A percentile compares a stretch with the other conserved stretches of the same genome.
Evolutionary conservation across 352 stramenopile species (phyloP).

Genomic region (Pilasporangium apinafurcum): DNA sequence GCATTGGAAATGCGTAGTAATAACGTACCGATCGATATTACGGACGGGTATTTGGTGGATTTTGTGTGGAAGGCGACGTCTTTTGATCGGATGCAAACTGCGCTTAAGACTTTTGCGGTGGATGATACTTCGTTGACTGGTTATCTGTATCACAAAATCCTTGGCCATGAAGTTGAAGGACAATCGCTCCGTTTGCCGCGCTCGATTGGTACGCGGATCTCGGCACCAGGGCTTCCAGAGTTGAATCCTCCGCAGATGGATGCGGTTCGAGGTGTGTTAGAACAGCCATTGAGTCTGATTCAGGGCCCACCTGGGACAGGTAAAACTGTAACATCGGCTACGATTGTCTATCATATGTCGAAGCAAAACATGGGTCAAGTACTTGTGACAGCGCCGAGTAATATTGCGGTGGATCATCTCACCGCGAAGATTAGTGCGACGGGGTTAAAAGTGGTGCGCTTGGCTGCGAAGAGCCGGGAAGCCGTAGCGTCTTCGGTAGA

Average conservation of each 20-base stretch:
- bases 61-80: conserved; percentile 99
- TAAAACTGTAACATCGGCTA: conserved; percentile 97
- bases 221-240: conserved; percentile 93
- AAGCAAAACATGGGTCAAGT: conserved; percentile 98
- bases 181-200: conserved; percentile 84
- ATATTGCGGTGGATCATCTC: conserved; percentile 97
- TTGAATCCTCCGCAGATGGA: conserved; percentile 97
- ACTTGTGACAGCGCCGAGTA: conserved; percentile 97
- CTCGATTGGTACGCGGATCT: conserved; percentile 67
- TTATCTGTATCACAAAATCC: conserved; percentile 99
- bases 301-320: conserved; percentile 96
- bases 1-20: conserved; percentile 82
- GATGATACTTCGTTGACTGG: conserved; percentile 97
- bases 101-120: conserved; percentile 98
- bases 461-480: conserved; percentile 98
- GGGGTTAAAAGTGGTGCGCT: conserved; percentile 95
- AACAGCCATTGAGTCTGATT: conserved; percentile 97
- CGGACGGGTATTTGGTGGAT: conserved; percentile 95
- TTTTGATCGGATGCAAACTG: conserved; percentile 99
- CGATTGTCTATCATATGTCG: conserved; percentile 99
- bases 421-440: conserved; percentile 98
- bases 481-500: conserved; percentile 93
- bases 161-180: conserved; percentile 96
- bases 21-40: conserved; percentile 88
- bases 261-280: conserved; percentile 94